phyloP scores from a whole-genome alignment of 495 filamentous ascomycete species.

The Cryomyces minteri region DNA sequence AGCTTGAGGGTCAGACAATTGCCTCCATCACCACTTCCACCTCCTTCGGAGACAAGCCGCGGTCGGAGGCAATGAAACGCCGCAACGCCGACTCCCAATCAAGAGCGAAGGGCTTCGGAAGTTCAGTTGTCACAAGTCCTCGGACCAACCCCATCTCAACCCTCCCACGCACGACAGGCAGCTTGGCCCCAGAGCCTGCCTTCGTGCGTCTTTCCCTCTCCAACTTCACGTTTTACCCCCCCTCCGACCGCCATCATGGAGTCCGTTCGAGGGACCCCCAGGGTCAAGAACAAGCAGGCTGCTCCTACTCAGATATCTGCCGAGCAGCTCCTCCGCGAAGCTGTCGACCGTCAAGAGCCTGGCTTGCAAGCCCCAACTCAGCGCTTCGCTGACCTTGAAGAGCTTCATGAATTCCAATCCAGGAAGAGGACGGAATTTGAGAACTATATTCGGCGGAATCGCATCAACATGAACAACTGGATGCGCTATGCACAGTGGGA shows the following conservation, averaged over 20 bases:
- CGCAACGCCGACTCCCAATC: no score
- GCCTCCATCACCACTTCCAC: no score
- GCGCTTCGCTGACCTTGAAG: slow-evolving; percentile 89
- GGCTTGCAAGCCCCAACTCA: slow-evolving; percentile 79
- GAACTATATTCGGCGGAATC: slow-evolving; percentile 89
- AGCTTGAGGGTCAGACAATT: no score
- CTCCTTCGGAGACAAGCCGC: no score
- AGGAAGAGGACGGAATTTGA: slow-evolving; percentile 94
- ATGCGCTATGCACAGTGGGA: slow-evolving; percentile 97
- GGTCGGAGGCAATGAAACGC: no score
- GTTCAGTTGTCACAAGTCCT: no score
- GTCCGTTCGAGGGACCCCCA: slow-evolving; percentile 75
- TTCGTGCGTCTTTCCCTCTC: no score
- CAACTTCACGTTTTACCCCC: no score
- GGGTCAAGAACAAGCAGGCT: slow-evolving; percentile 95
- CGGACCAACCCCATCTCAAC: no score
- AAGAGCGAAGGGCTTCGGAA: no score
- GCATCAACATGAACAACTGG: slow-evolving; percentile 97
- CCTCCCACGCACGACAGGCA: no score
- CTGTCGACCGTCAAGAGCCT: slow-evolving; percentile 90
- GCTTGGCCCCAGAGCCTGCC: no score
- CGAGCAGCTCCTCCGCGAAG: slow-evolving; percentile 93
- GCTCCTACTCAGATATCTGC: slow-evolving; percentile 60
- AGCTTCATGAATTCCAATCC: slow-evolving; percentile 93
- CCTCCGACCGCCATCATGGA: slow-evolving; percentile 41